Evolutionary conservation across 2,329 filamentous ascomycete genomes (phyloP).

Genomic region (Penicillium sp.): DNA sequence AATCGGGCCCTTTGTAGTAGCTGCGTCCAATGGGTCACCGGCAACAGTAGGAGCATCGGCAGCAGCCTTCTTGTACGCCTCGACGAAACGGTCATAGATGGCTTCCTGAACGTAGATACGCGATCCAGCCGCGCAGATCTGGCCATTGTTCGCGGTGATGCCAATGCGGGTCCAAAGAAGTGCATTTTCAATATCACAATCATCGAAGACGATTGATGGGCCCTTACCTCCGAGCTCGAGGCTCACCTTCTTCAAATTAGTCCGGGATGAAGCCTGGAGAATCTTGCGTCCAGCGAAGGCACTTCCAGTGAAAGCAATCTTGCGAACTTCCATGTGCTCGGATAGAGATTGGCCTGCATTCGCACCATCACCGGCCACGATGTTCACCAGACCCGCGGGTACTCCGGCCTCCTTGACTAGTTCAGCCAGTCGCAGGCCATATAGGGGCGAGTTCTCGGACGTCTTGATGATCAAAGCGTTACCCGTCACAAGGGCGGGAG

Average conservation of each 20-base stretch:
- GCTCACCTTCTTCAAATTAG: conserved; percentile 36
- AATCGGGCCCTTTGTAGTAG: conserved; percentile 25
- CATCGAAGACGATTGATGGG: conserved; percentile 35
- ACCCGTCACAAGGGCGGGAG: conserved; percentile 64
- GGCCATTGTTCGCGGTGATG: conserved; percentile 33
- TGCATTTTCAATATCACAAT: conserved; percentile 34
- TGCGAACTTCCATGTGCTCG: conserved; percentile 30
- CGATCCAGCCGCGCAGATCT: conserved; percentile 33
- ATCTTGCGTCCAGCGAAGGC: conserved; percentile 30
- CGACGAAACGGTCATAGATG: conserved; percentile 33
- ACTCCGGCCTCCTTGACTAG: conserved; percentile 55
- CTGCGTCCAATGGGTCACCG: conserved; percentile 21
- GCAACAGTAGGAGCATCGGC: conserved; percentile 47
- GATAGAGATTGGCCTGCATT: conserved; percentile 49
- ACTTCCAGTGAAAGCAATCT: conserved; percentile 38
- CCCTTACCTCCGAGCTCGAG: conserved; percentile 38
- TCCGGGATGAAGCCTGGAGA: conserved; percentile 26
- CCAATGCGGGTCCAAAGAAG: conserved; percentile 31
- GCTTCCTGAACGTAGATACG: conserved; percentile 35
- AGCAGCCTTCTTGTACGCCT: conserved; percentile 49
- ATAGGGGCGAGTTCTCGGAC: conserved; percentile 59
- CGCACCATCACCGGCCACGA: conserved; percentile 61
- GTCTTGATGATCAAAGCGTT: conserved; percentile 70
- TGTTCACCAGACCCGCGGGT: conserved; percentile 57
- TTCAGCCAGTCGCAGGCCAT: conserved; percentile 48